These are phyloP conservation scores for Cylindrotheca closterium DNA, from an alignment of 108 stramenopile species.

Conservation along the genomic window DNA sequence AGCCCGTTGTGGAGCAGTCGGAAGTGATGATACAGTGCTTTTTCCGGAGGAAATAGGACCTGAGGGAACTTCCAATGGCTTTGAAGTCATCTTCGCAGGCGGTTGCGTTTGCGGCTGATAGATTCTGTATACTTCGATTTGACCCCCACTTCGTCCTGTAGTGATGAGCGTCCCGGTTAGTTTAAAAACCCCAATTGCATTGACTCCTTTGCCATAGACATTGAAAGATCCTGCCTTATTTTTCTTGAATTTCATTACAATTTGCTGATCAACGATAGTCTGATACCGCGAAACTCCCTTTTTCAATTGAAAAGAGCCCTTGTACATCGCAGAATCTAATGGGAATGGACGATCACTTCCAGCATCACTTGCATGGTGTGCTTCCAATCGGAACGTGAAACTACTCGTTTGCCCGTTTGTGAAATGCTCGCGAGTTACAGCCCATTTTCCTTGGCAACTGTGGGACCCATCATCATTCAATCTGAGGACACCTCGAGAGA, in stretches of 20 bases:
- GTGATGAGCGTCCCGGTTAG: constrained; percentile 65
- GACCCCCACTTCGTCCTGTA: constrained; percentile 67
- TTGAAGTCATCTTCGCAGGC: constrained; percentile 26
- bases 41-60: constrained; percentile 9
- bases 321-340: constrained; percentile 75
- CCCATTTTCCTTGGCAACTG: constrained; percentile 77
- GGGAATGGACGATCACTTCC: constrained; percentile 49
- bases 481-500: constrained; percentile 74
- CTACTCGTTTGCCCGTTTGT: constrained; percentile 59
- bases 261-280: constrained; percentile 66
- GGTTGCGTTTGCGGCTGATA: constrained; percentile 54
- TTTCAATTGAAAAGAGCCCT: constrained; percentile 74
- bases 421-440: constrained; percentile 72
- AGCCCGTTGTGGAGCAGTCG: constrained; percentile 23
- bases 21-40: constrained; percentile 1
- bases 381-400: constrained; percentile 73
- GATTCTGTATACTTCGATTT: constrained; percentile 75
- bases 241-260: constrained; percentile 74
- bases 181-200: constrained; percentile 67
- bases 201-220: constrained; percentile 82
- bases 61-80: constrained; percentile 11
- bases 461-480: constrained; percentile 73
- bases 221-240: constrained; percentile 76
- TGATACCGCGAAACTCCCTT: constrained; percentile 51
- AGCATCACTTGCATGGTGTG: constrained; percentile 45